A percentile compares a stretch with the other conserved stretches of the same genome.
phyloP scores from a whole-genome alignment of 805 yeast genomes.

The Suhomyces sp. region DNA sequence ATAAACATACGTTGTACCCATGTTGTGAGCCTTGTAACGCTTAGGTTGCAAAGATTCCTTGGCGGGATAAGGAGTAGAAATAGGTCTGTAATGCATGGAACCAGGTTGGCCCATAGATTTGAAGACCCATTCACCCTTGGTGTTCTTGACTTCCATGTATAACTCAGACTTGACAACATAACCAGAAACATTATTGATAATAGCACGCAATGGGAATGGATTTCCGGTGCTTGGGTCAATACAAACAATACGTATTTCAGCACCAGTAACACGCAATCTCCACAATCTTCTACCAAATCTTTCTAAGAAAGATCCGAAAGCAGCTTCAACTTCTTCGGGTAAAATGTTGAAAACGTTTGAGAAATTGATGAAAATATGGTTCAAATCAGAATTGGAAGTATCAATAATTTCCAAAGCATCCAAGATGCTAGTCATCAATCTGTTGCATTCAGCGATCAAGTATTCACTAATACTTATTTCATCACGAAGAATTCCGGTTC shows the following conservation, averaged over 20 bases:
- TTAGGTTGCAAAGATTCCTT: slow-evolving; percentile 98
- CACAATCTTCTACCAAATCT: slow-evolving; percentile 96
- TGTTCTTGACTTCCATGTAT: slow-evolving; percentile 90
- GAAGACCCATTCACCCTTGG: slow-evolving; percentile 95
- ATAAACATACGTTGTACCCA: slow-evolving; percentile 97
- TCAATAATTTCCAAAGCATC: slow-evolving; percentile 94
- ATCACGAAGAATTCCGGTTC: slow-evolving; percentile 93
- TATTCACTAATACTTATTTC: slow-evolving; percentile 92
- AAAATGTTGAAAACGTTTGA: slow-evolving; percentile 92
- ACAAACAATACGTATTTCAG: slow-evolving; percentile 95
- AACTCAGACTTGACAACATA: slow-evolving; percentile 94
- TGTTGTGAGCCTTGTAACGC: slow-evolving; percentile 95
- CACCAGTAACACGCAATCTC: slow-evolving; percentile 95
- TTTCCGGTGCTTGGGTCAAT: slow-evolving; percentile 83
- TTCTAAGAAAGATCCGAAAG: slow-evolving; percentile 96
- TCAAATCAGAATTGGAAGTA: slow-evolving; percentile 91
- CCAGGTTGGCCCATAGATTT: slow-evolving; percentile 95
- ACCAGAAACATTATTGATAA: slow-evolving; percentile 94
- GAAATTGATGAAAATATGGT: slow-evolving; percentile 95
- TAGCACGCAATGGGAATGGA: slow-evolving; percentile 94
- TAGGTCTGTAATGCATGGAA: slow-evolving; percentile 94
- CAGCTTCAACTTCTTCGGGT: slow-evolving; percentile 95
- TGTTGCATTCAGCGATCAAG: slow-evolving; percentile 91
- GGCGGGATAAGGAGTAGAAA: slow-evolving; percentile 94
- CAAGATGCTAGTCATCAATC: slow-evolving; percentile 92